Conservation (phyloP, 495 filamentous ascomycete genomes). For the Penicillium argentinense region DNA sequence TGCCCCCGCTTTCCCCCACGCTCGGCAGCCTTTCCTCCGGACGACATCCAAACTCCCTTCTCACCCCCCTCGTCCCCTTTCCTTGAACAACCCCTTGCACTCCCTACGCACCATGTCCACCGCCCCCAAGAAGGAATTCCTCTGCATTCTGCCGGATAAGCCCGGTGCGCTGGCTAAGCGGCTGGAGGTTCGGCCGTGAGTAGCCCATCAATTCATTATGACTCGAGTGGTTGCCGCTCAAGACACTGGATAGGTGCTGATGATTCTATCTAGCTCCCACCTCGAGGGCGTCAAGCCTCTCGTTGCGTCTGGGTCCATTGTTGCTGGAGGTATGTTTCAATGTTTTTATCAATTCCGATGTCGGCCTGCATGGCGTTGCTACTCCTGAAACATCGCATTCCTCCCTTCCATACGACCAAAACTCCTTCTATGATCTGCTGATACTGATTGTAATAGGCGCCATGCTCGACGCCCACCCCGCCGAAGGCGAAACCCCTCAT, state of each 20-base stretch:
- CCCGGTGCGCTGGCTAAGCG: constrained; percentile 64
- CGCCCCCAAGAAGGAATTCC: constrained; percentile 68
- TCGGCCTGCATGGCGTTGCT: no score
- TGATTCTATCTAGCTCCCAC: constrained; percentile 23
- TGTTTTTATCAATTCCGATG: no score
- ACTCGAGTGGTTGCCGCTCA: no score
- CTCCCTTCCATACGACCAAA: neutral
- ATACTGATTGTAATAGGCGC: constrained; percentile 50
- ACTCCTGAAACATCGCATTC: neutral
- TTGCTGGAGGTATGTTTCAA: constrained; percentile 42
- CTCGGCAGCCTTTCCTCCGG: constrained; percentile 16
- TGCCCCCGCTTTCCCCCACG: constrained; percentile 26
- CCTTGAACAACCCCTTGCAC: neutral
- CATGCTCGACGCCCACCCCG: constrained; percentile 64
- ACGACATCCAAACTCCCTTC: constrained; percentile 4
- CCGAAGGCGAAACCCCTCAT: constrained; percentile 62
- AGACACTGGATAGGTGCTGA: neutral
- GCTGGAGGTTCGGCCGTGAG: constrained; percentile 71
- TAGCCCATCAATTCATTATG: no score
- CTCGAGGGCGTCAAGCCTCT: constrained; percentile 36
- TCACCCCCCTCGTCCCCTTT: constrained; percentile 5
- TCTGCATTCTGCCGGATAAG: constrained; percentile 81
- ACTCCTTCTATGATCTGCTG: neutral
- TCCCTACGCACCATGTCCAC: constrained; percentile 31
- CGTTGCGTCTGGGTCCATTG: constrained; percentile 32